phyloP scores from a whole-genome alignment of 2,329 filamentous ascomycete genomes.

The Lasiodiplodia gonubiensis region DNA sequence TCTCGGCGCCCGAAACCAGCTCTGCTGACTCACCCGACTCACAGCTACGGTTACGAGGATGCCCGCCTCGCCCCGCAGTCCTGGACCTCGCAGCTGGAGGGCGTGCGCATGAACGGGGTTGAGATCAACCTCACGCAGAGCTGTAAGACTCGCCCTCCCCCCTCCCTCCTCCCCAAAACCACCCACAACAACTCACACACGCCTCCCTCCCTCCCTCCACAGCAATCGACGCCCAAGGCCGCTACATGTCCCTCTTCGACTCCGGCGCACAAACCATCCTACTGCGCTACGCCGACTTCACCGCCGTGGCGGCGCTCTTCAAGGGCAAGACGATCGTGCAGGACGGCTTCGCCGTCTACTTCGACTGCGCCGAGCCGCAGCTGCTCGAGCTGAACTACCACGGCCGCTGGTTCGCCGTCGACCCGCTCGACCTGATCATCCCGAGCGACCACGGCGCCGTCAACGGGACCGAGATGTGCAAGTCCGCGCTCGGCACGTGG shows the following conservation, averaged over 20 bases:
- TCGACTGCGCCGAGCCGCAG: constrained; percentile 8
- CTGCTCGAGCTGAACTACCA: constrained; percentile 16
- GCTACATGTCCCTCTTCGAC: constrained; percentile 8
- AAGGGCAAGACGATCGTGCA: constrained; percentile 4
- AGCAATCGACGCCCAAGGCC: constrained; percentile 7
- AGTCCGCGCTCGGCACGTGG: constrained; percentile 13
- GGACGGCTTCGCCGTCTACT: constrained; percentile 5
- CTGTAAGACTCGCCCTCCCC: background rate
- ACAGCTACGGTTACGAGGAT: background rate
- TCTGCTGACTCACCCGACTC: background rate
- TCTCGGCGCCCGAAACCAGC: background rate
- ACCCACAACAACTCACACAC: background rate
- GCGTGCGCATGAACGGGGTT: constrained; percentile 14
- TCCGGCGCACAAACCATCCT: background rate
- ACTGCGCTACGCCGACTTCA: background rate
- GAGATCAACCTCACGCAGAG: constrained; percentile 11
- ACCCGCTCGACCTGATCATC: constrained; percentile 18
- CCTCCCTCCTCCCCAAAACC: background rate
- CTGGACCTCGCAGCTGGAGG: background rate
- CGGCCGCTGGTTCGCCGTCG: constrained; percentile 11
- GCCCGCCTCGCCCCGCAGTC: background rate
- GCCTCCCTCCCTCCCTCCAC: background rate
- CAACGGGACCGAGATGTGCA: constrained; percentile 18
- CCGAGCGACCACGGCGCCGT: background rate
- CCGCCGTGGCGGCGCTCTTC: constrained; percentile 9